Base-by-base conservation (phyloP, 257 asterid species). In the Linaria vulgaris region DNA sequence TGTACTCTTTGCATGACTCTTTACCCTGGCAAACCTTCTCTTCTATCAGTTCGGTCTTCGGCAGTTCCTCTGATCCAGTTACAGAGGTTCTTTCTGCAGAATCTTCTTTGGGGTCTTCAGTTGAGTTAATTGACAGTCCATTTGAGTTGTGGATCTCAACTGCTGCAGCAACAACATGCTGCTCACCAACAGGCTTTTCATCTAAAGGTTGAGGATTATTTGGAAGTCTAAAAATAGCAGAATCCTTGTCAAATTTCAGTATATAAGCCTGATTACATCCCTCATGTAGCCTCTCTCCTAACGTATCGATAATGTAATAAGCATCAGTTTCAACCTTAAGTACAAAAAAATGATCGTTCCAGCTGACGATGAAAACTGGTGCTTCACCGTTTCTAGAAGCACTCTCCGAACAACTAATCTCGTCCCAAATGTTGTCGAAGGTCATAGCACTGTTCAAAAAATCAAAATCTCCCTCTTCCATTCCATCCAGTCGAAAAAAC, bases 301-400 rank as follows among this genome's bases (percentile, higher is more conserved):
- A 76, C 4, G 97, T 92, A 70, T 92, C 97, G 31, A 92, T 87
- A 14, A 92, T 83, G 72, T 83, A 92, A 76, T 82, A 89, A 17
- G 96, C 97, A 58, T 89, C 91, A 0, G 56, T 52, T 47, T 85
- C 97, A 11, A 89, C 91, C 77, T 87, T 92, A 12, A 92, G 94
- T 51, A 92, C 82, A 52, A 92, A 92, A 67, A 92, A 92, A 69
- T 92, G 99, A 63, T 92, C 99, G 14, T 92, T 92, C 99, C 99
- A 92, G 66, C 99, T 92, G 56, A 92, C 83, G 5, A 92, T 82
- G 72, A 82, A 92, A 45, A 92, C 87, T 34, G 80, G 85, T 68
- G 88, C 60, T 49, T 80, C 79, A 11, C 62, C 65, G 13, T 63
- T 70, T 62, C 43, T 53, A 30, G 55, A 34, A 34, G 41, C 45